Evolutionary conservation across 2,329 filamentous ascomycete species (phyloP), one percentile per base, ranked within the genome.

Genomic region (Trichoderma polysporum): DNA sequence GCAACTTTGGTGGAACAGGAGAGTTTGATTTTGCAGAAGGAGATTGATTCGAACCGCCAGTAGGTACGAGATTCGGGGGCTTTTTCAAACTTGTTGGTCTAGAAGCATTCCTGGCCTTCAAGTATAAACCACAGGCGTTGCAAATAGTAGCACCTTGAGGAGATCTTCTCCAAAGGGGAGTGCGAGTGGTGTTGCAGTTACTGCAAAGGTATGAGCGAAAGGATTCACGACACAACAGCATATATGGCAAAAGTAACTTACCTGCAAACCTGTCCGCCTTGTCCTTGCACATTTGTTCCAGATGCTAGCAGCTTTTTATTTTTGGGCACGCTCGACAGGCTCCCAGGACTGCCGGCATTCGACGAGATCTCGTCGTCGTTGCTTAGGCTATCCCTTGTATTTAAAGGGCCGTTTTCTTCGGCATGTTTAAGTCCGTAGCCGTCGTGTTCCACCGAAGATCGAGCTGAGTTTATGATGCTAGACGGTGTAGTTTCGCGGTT

Each of bases 41-140:
- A 67, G 80, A 82, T 68, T 81, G 82, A 66, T 82, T 77, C 27
- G 78, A 71, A 52, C 79, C 79, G 37, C 81, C 75, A 25, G 76
- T 71, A 25, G 61, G 52, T 5, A 86, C 78, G 29, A 85, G 78
- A 60, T 82, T 84, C 4, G 88, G 85, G 12, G 91, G 88, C 69
- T 93, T 90, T 80, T 97, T 97, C 67, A 97, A 82, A 73, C 93
- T 97, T 7, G 93, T 95, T 15, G 95, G 95, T 59, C 95, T 88
- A 72, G 92, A 89, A 69, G 94, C 91, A 76, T 98, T 98, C 71
- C 95, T 88, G 10, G 94, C 94, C 78, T 98, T 98, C 69, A 92
- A 84, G 78, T 99, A 99, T 17, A 99, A 85, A 49, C 95, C 95
- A 75, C 95, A 99, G 6, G 95, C 95, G 79, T 99, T 99, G 81